phyloP scores from a whole-genome alignment of 108 stramenopile species.

The Epithemia pelagica region DNA sequence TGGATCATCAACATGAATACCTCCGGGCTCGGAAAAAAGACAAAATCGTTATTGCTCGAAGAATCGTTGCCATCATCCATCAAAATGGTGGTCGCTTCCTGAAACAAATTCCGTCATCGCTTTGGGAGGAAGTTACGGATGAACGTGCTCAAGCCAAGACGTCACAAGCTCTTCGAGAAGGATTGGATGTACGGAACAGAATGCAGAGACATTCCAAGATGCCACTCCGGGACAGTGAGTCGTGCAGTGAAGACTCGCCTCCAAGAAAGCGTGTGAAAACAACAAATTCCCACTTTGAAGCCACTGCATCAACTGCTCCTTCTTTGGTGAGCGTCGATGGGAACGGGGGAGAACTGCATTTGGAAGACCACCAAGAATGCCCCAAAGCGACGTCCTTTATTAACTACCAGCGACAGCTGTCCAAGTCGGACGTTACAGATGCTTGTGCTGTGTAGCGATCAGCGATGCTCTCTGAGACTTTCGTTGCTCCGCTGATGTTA shows the following conservation, averaged over 20 bases:
- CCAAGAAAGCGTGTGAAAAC: neutral
- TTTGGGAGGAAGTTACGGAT: constrained; percentile 56
- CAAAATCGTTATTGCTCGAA: constrained; percentile 52
- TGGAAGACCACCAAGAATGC: neutral
- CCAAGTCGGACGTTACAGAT: neutral
- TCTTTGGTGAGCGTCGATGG: neutral
- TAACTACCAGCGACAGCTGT: neutral
- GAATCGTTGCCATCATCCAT: constrained; percentile 48
- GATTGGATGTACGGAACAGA: constrained; percentile 43
- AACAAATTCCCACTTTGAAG: neutral
- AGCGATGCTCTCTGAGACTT: too few species aligned
- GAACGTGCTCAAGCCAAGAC: constrained; percentile 60
- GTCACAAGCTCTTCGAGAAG: constrained; percentile 67
- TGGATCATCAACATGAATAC: constrained; percentile 52
- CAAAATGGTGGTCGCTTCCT: constrained; percentile 69
- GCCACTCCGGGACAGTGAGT: neutral
- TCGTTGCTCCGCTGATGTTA: too few species aligned
- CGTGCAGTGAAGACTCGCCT: neutral
- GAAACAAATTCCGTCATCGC: constrained; percentile 16
- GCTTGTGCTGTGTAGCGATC: neutral
- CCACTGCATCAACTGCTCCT: neutral
- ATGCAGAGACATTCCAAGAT: constrained; percentile 25
- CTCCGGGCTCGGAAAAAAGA: constrained; percentile 66
- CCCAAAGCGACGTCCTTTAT: neutral
- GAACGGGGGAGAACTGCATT: neutral